phyloP scores from a whole-genome alignment of 2,329 filamentous ascomycete species.

The Cercospora berteroae region DNA sequence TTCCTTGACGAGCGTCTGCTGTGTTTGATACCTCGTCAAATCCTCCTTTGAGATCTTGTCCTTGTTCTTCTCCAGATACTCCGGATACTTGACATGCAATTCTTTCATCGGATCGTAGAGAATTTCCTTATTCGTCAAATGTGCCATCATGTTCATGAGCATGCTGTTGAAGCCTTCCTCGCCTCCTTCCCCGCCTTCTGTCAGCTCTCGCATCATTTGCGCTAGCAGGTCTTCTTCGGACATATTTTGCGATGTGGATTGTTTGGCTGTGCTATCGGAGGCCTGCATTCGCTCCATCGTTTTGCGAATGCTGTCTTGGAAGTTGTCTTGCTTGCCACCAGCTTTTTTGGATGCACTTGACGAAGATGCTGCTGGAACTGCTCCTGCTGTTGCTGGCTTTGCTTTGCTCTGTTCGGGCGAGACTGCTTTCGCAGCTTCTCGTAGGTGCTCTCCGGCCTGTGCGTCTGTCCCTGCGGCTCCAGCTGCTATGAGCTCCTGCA shows the following conservation, averaged over 20 bases:
- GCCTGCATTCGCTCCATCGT: slow-evolving; percentile 97
- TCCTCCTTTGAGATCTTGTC: slow-evolving; percentile 67
- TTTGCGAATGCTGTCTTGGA: slow-evolving; percentile 86
- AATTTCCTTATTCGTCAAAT: slow-evolving; percentile 97
- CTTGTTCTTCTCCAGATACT: slow-evolving; percentile 78
- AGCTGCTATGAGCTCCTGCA: slow-evolving; percentile 53
- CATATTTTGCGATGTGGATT: slow-evolving; percentile 58
- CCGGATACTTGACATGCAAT: slow-evolving; percentile 85
- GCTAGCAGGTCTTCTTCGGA: slow-evolving; percentile 77
- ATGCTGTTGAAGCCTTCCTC: slow-evolving; percentile 93
- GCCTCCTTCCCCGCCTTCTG: slow-evolving; percentile 58
- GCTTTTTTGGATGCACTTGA: slow-evolving; percentile 8
- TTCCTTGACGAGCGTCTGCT: slow-evolving; percentile 74
- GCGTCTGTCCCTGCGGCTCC: slow-evolving; percentile 41
- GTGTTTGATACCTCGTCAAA: slow-evolving; percentile 74
- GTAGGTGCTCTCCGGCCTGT: slow-evolving; percentile 35
- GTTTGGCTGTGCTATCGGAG: slow-evolving; percentile 80
- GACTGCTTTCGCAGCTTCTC: slow-evolving; percentile 36
- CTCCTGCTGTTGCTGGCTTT: slow-evolving; percentile 23
- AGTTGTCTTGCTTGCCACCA: slow-evolving; percentile 52
- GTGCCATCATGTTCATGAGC: slow-evolving; percentile 97
- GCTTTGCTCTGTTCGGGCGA: slow-evolving; percentile 22
- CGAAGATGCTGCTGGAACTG: background rate
- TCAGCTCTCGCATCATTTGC: slow-evolving; percentile 90
- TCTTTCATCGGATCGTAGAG: slow-evolving; percentile 99